phyloP scores from a whole-genome alignment of 202 grass and related monocot species.

The Hordeum pubiflorum region DNA sequence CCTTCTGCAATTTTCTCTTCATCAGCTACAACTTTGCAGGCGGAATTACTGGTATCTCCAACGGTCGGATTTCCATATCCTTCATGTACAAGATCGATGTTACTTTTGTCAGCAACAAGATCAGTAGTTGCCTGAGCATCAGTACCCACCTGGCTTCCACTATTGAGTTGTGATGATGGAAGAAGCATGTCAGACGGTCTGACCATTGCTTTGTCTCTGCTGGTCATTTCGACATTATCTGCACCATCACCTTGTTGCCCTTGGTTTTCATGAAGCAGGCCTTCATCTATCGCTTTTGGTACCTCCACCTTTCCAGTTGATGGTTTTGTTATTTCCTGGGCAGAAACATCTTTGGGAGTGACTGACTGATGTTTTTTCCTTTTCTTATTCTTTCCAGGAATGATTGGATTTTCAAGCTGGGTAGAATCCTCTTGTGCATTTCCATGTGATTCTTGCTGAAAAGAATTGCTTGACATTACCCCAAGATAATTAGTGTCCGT shows the following conservation, averaged over 20 bases:
- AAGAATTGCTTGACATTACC: conserved; percentile 10
- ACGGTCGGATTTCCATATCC: conserved; percentile 3
- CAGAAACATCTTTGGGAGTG: conserved; percentile 20
- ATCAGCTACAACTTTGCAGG: conserved; percentile 20
- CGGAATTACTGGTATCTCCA: neutral
- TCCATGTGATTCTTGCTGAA: conserved; percentile 27
- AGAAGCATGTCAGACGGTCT: conserved; percentile 11
- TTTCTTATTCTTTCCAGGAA: conserved; percentile 60
- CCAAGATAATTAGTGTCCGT: conserved; percentile 2
- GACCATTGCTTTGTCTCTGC: conserved; percentile 6
- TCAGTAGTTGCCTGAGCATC: conserved; percentile 26
- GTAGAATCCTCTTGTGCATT: conserved; percentile 23
- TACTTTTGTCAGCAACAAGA: conserved; percentile 29
- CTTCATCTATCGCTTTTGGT: conserved; percentile 17
- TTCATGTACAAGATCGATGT: neutral
- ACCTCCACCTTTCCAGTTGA: conserved; percentile 17
- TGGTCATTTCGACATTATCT: conserved; percentile 7
- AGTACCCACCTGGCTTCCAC: conserved; percentile 9
- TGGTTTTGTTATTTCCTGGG: conserved; percentile 30
- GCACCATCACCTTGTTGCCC: conserved; percentile 15
- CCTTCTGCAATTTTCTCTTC: conserved; percentile 27
- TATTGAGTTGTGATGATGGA: conserved; percentile 8
- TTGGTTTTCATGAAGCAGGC: conserved; percentile 10
- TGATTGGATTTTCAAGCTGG: conserved; percentile 29
- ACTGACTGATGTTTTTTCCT: conserved; percentile 36